phyloP scores from a whole-genome alignment of 2,329 filamentous ascomycete species.

The Cadophora sp. region DNA sequence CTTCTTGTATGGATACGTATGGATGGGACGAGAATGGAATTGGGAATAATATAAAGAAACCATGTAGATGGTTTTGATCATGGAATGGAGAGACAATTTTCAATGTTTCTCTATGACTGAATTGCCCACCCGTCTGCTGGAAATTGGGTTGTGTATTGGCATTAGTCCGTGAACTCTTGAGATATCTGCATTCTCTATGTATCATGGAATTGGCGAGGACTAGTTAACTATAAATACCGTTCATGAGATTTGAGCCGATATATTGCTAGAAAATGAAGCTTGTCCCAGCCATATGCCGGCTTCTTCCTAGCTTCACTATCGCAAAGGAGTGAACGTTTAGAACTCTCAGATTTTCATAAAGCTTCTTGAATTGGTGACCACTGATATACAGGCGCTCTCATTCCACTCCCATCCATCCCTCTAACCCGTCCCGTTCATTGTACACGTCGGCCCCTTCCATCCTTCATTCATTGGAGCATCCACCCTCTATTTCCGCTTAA shows the following conservation, averaged over 20 bases:
- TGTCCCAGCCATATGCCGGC: neutral
- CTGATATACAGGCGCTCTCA: slow-evolving; percentile 21
- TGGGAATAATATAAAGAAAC: slow-evolving; percentile 38
- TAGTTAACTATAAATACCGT: neutral
- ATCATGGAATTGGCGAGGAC: neutral
- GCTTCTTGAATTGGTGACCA: slow-evolving; percentile 13
- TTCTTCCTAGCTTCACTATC: neutral
- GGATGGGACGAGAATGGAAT: slow-evolving; percentile 3
- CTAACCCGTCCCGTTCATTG: slow-evolving; percentile 22
- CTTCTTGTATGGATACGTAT: slow-evolving; percentile 38
- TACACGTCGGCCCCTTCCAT: slow-evolving; percentile 27
- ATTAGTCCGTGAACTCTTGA: neutral
- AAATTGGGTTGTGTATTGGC: neutral
- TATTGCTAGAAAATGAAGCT: neutral
- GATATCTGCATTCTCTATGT: neutral
- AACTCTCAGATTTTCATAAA: neutral
- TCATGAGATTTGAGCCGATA: neutral
- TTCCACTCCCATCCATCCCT: neutral
- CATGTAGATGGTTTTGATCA: slow-evolving; percentile 28
- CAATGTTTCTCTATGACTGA: neutral
- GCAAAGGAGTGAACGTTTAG: neutral
- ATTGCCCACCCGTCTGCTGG: slow-evolving; percentile 12
- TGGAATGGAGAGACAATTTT: slow-evolving; percentile 20
- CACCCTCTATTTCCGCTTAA: slow-evolving; percentile 46
- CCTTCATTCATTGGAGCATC: neutral